These are phyloP conservation scores for Gliomastix tumulicola DNA, from an alignment of 2,329 filamentous ascomycete genomes.

Conservation along the genomic window DNA sequence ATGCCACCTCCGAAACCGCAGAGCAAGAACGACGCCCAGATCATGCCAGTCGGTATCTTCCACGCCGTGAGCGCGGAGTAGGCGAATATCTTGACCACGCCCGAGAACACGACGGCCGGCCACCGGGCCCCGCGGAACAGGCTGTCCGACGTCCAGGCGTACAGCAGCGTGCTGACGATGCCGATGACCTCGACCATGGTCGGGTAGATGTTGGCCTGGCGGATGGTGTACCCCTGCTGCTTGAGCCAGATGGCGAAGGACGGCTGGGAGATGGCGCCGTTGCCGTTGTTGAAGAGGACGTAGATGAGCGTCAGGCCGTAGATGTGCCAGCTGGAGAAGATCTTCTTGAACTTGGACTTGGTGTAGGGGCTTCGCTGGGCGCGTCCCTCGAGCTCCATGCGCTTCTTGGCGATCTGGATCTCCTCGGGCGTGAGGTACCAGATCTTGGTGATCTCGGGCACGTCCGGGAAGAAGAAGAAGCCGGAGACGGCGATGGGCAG, in stretches of 20 bases:
- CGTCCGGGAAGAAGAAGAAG: constrained; percentile 20
- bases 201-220: constrained; percentile 43
- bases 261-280: constrained; percentile 38
- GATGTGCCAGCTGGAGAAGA: constrained; percentile 59
- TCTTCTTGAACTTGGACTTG: constrained; percentile 46
- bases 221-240: constrained; percentile 29
- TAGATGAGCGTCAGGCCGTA: constrained; percentile 52
- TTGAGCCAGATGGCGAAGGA: constrained; percentile 47
- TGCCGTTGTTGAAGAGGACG: constrained; percentile 58
- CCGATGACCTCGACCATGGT: constrained; percentile 50
- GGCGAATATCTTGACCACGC: constrained; percentile 31
- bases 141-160: constrained; percentile 60
- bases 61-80: constrained; percentile 32
- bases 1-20: constrained; percentile 42
- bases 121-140: constrained; percentile 52
- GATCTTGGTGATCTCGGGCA: constrained; percentile 15
- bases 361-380: constrained; percentile 31
- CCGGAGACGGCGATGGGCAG: constrained; percentile 22
- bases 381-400: constrained; percentile 33
- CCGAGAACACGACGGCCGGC: constrained; percentile 55
- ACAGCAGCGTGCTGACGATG: constrained; percentile 52
- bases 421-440: constrained; percentile 19
- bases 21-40: constrained; percentile 57
- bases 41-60: constrained; percentile 44
- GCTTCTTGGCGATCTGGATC: constrained; percentile 15